Percentiles rank a stretch among this genome's conserved stretches.
phyloP scores from a whole-genome alignment of 202 grass and related monocot species.

The Eragrostis tef region DNA sequence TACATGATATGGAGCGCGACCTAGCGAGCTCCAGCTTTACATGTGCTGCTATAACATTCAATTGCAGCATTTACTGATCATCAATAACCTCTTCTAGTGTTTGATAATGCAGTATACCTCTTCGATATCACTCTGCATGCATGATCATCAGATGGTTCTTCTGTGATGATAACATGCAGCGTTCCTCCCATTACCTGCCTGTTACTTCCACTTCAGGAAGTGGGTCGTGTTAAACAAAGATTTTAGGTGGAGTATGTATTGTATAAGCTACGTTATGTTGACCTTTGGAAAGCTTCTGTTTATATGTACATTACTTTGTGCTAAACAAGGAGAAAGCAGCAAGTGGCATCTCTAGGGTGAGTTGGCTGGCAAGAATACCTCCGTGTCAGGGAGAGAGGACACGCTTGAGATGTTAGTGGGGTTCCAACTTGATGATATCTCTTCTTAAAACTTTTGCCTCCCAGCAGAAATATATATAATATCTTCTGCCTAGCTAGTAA shows the following conservation, averaged over 20 bases:
- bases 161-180: background rate
- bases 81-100: background rate
- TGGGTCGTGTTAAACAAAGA: slow-evolving; percentile 16
- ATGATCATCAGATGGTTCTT: slow-evolving; percentile 22
- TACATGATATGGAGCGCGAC: too few species aligned
- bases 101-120: background rate
- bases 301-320: slow-evolving; percentile 13
- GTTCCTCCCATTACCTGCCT: slow-evolving; percentile 16
- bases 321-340: slow-evolving; percentile 46
- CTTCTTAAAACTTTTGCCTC: slow-evolving; percentile 45
- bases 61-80: slow-evolving; percentile 22
- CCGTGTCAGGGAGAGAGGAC: slow-evolving; percentile 35
- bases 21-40: too few species aligned
- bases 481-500: slow-evolving; percentile 54
- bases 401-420: slow-evolving; percentile 37
- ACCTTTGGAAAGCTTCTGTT: slow-evolving; percentile 33
- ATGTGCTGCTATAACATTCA: slow-evolving; percentile 29
- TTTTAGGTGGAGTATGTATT: slow-evolving; percentile 12
- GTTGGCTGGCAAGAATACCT: slow-evolving; percentile 48
- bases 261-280: slow-evolving; percentile 12
- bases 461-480: slow-evolving; percentile 49
- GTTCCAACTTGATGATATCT: slow-evolving; percentile 45
- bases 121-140: background rate
- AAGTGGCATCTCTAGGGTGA: slow-evolving; percentile 53
- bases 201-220: slow-evolving; percentile 25